These are phyloP conservation scores for Trichosporon sp. DNA, from an alignment of 1,284 basidiomycete genomes.

Conservation along the genomic window DNA sequence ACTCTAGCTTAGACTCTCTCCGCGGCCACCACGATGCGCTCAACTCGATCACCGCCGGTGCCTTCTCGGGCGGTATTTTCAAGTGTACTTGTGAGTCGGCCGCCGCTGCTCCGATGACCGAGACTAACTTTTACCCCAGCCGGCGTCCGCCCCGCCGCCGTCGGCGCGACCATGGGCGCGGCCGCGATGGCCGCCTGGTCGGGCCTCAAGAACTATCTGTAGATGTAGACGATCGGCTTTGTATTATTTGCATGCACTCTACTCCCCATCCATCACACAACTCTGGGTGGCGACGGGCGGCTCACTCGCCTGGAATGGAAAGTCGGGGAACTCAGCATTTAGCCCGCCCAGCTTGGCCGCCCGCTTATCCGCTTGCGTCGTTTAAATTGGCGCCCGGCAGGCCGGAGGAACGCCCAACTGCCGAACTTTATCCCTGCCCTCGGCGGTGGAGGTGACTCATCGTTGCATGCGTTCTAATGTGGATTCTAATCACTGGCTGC, in stretches of 20 bases:
- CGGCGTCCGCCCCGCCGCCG: conserved; percentile 80
- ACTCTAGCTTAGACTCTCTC: conserved; percentile 83
- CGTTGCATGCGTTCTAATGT: background rate
- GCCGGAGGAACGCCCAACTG: background rate
- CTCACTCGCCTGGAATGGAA: background rate
- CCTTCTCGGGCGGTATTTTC: conserved; percentile 82
- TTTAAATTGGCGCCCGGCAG: background rate
- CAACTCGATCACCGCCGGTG: conserved; percentile 89
- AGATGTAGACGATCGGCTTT: conserved; percentile 13
- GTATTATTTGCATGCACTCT: conserved; percentile 14
- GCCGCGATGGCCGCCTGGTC: conserved; percentile 86
- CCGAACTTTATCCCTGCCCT: background rate
- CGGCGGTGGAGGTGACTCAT: background rate
- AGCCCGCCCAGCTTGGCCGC: background rate
- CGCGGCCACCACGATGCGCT: conserved; percentile 88
- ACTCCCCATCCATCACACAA: conserved; percentile 1
- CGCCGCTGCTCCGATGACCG: conserved; percentile 1
- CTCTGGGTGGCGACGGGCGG: background rate
- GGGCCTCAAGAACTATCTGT: conserved; percentile 69
- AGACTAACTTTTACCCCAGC: conserved; percentile 59
- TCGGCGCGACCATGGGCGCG: conserved; percentile 83
- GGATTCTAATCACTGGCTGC: background rate
- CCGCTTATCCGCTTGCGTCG: conserved; percentile 3
- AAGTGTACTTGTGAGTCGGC: conserved; percentile 78
- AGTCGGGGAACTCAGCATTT: background rate